These are phyloP conservation scores for Leucocoprinus birnbaumii DNA, from an alignment of 768 basidiomycete species.

Conservation along the genomic window DNA sequence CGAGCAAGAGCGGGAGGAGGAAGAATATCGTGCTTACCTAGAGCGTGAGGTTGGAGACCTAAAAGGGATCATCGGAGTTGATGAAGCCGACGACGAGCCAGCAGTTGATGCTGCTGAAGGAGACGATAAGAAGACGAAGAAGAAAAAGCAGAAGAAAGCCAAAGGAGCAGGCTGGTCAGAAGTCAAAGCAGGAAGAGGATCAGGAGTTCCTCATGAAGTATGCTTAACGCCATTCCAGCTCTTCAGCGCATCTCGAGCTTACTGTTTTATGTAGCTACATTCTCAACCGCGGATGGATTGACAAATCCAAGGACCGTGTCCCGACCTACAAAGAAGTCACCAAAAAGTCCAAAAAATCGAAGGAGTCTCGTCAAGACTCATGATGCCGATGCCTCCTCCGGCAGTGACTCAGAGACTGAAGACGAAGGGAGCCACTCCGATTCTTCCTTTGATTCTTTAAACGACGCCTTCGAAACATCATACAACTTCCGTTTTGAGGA, in stretches of 20 bases:
- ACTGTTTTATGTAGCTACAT: slow-evolving; percentile 67
- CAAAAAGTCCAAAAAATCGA: slow-evolving; percentile 20
- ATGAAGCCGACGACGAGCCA: slow-evolving; percentile 25
- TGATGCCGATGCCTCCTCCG: slow-evolving; percentile 14
- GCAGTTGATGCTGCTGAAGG: slow-evolving; percentile 11
- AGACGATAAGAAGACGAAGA: slow-evolving; percentile 36
- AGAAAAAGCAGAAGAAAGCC: slow-evolving; percentile 42
- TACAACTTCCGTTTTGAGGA: slow-evolving; percentile 99
- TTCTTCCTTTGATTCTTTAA: slow-evolving; percentile 77
- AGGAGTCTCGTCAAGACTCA: slow-evolving; percentile 25
- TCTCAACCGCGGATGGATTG: slow-evolving; percentile 96
- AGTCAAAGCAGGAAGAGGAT: slow-evolving; percentile 60
- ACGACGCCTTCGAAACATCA: slow-evolving; percentile 89
- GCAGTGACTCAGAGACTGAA: slow-evolving; percentile 25
- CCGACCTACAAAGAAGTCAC: slow-evolving; percentile 83
- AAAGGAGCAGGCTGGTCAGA: slow-evolving; percentile 22
- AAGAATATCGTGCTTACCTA: slow-evolving; percentile 82
- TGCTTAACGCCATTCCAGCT: slow-evolving; percentile 23
- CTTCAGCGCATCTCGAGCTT: not conserved
- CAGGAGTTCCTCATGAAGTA: slow-evolving; percentile 92
- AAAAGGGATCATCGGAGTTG: slow-evolving; percentile 61
- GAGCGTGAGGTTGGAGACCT: slow-evolving; percentile 83
- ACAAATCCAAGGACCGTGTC: slow-evolving; percentile 64
- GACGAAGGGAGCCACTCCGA: slow-evolving; percentile 57
- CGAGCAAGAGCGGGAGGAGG: slow-evolving; percentile 74